Percentiles rank a stretch among this genome's conserved stretches.
These are phyloP conservation scores for Malassezia dermatis DNA, from an alignment of 1,284 basidiomycete genomes.

Conservation along the genomic window DNA sequence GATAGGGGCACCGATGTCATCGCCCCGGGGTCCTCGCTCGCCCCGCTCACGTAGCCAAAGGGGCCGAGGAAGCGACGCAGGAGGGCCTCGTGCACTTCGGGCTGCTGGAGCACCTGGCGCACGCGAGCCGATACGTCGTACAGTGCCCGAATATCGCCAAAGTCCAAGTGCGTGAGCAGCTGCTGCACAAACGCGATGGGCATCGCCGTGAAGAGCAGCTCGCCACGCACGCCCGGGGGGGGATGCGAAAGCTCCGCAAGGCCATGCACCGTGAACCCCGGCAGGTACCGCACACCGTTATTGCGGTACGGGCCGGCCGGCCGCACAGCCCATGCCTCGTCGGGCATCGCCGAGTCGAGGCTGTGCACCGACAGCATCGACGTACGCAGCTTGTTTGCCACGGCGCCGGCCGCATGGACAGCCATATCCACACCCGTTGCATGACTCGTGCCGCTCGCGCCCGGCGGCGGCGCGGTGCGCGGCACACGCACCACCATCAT, in stretches of 20 bases:
- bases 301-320: slow-evolving; percentile 29
- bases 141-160: slow-evolving; percentile 36
- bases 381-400: background rate
- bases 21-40: background rate
- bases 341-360: slow-evolving; percentile 11
- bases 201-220: background rate
- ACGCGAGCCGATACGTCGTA: slow-evolving; percentile 31
- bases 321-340: slow-evolving; percentile 21
- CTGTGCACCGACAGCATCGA: slow-evolving; percentile 9
- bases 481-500: slow-evolving; percentile 1
- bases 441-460: slow-evolving; percentile 11
- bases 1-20: slow-evolving; percentile 34
- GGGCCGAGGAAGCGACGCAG: slow-evolving; percentile 34
- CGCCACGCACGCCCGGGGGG: background rate
- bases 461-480: background rate
- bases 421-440: background rate
- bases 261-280: slow-evolving; percentile 31
- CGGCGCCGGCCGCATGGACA: slow-evolving; percentile 5
- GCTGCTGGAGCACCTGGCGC: slow-evolving; percentile 24
- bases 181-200: slow-evolving; percentile 8
- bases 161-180: slow-evolving; percentile 30
- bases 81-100: slow-evolving; percentile 27
- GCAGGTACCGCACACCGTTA: slow-evolving; percentile 27
- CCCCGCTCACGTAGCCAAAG: slow-evolving; percentile 27
- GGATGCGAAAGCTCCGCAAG: slow-evolving; percentile 20